Conservation (phyloP, 257 asterid genomes). For the Capsicum baccatum region DNA sequence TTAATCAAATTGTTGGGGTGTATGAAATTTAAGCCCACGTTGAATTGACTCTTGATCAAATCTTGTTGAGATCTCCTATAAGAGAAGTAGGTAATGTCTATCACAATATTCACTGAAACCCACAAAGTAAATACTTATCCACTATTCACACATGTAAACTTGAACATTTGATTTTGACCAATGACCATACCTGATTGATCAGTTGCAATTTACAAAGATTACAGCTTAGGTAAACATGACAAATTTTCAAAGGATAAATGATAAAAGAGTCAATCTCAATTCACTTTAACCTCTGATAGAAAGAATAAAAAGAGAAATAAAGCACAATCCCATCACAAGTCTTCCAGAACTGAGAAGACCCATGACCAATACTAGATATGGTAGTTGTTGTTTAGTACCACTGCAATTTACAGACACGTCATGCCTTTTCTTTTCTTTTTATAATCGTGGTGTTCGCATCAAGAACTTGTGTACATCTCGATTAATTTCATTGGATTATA, state of each 20-base stretch:
- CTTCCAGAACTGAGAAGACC: conserved; percentile 44
- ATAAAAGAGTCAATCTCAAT: conserved; percentile 15
- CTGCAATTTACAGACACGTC: not conserved
- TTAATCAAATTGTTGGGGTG: not conserved
- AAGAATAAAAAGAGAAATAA: conserved; percentile 43
- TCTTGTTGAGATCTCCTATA: not conserved
- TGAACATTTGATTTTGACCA: conserved; percentile 26
- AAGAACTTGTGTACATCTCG: no score
- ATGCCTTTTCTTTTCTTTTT: not conserved
- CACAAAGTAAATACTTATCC: not conserved
- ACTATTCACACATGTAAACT: conserved; percentile 6
- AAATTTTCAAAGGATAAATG: conserved; percentile 8
- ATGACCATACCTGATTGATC: conserved; percentile 25
- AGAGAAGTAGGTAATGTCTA: not conserved
- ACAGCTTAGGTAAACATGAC: conserved; percentile 20
- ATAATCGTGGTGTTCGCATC: not conserved
- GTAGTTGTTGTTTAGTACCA: conserved; percentile 33
- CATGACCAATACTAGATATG: conserved; percentile 46
- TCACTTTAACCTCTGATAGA: conserved; percentile 21
- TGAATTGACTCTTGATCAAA: conserved; percentile 2
- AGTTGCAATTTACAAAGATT: conserved; percentile 3
- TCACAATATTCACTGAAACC: conserved; percentile 7
- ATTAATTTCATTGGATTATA: not conserved
- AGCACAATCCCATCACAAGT: conserved; percentile 64
- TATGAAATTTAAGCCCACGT: not conserved